Evolutionary conservation across 148 eudicot species (phyloP).

Genomic region (Cornus kousa): DNA sequence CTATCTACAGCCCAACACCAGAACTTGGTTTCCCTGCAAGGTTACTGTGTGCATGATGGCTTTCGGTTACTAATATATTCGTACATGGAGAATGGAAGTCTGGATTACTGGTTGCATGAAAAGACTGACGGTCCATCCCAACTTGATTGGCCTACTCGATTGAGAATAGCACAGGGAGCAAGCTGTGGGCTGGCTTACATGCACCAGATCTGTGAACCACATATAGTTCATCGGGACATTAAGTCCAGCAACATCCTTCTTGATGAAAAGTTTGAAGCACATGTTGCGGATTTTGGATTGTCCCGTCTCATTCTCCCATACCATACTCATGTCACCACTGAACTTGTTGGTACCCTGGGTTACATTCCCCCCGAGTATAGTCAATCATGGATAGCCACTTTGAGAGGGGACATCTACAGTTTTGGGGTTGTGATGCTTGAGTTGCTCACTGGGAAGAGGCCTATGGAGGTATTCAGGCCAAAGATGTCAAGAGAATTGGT

Average conservation of each 20-base stretch:
- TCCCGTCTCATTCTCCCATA: slow-evolving; percentile 79
- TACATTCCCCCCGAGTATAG: slow-evolving; percentile 96
- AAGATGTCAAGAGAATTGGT: slow-evolving; percentile 73
- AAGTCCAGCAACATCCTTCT: slow-evolving; percentile 94
- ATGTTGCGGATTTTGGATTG: slow-evolving; percentile 90
- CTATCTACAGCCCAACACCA: slow-evolving; percentile 79
- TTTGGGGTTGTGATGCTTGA: slow-evolving; percentile 92
- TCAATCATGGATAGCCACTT: slow-evolving; percentile 87
- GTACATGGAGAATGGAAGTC: slow-evolving; percentile 91
- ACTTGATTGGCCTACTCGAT: slow-evolving; percentile 78
- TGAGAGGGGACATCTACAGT: slow-evolving; percentile 90
- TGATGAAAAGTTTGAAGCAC: slow-evolving; percentile 77
- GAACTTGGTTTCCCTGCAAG: slow-evolving; percentile 80
- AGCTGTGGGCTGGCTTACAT: slow-evolving; percentile 86
- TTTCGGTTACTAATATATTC: slow-evolving; percentile 72
- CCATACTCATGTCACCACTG: slow-evolving; percentile 87
- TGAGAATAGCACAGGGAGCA: slow-evolving; percentile 67
- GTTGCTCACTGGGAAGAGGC: slow-evolving; percentile 77
- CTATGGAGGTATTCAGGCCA: slow-evolving; percentile 73
- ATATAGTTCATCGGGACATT: slow-evolving; percentile 90
- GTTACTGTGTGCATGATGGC: slow-evolving; percentile 82
- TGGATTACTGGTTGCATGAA: slow-evolving; percentile 95
- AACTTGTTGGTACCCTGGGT: slow-evolving; percentile 88
- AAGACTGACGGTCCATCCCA: slow-evolving; percentile 62
- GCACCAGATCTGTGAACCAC: slow-evolving; percentile 90